Evolutionary conservation across 75 land plant genomes (phyloP).

Genomic region (Isoetes taiwanensis): DNA sequence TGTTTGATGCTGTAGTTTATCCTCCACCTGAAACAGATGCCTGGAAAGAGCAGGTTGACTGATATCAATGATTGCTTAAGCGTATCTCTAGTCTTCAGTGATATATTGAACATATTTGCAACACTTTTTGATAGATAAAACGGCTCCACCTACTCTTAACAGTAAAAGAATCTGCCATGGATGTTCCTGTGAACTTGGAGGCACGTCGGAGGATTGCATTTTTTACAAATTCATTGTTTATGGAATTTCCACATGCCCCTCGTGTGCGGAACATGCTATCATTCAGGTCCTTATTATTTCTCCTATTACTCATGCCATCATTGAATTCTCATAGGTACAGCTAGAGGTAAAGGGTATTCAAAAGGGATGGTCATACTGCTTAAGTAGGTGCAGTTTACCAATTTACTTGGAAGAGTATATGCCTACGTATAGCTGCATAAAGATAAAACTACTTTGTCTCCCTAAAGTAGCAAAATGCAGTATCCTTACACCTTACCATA

Average conservation of each 20-base stretch:
- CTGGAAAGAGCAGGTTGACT: constrained; percentile 60
- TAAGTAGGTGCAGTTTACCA: too few relatives aligned
- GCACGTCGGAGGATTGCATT: neutral
- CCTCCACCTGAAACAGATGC: constrained; percentile 48
- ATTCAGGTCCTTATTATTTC: neutral
- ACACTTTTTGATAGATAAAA: neutral
- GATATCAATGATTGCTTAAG: neutral
- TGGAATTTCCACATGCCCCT: neutral
- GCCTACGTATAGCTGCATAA: too few relatives aligned
- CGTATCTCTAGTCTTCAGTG: neutral
- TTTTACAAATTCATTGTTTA: neutral
- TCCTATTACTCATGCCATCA: neutral
- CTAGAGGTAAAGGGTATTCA: neutral
- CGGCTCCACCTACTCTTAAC: constrained; percentile 4
- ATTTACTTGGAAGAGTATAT: too few relatives aligned
- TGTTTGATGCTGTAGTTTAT: constrained; percentile 63
- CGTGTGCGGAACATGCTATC: neutral
- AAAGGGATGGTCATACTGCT: too few relatives aligned
- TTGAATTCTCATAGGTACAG: neutral
- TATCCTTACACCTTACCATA: too few relatives aligned
- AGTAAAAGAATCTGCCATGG: neutral
- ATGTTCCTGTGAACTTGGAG: constrained; percentile 24
- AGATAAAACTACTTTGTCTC: too few relatives aligned
- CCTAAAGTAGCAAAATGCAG: too few relatives aligned
- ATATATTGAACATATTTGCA: neutral